Base-by-base conservation (phyloP, 164 flowering plant species). In the Nymphaea thermarum region DNA sequence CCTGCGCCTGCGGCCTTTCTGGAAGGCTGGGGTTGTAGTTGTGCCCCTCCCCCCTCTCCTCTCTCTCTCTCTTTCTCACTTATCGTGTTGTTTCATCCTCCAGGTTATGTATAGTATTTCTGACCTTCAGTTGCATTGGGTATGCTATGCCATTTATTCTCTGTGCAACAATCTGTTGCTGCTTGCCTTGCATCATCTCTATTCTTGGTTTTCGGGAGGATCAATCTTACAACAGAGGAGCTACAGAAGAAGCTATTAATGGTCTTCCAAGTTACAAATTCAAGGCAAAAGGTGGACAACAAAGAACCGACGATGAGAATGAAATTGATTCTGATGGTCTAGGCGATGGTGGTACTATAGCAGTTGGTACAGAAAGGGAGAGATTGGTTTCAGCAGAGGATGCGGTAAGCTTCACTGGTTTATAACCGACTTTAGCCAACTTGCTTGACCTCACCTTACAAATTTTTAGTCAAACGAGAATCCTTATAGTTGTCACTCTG, bases 71-170 rank as follows among this genome's bases (percentile, higher is more conserved):
- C 57, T 51, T 10, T 51, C 57, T 8, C 14, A 15, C 3, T 10
- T 15, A 51, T 51, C 14, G 8, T 51, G 8, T 10, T 51, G 57
- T 51, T 0, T 51, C 57, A 4, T 62, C 6, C 63, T 60, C 80
- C 89, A 94, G 98, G 86, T 77, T 94, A 75, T 94, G 97, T 82
- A 78, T 94, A 71, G 97, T 86, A 68, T 91, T 89, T 78, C 93
- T 94, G 74, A 83, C 89, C 57, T 77, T 94, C 63, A 91, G 96
- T 81, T 91, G 97, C 74, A 87, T 94, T 45, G 98, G 97, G 11
- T 94, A 94, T 67, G 98, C 97, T 12, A 89, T 94, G 98, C 98
- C 89, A 16, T 91, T 94, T 79, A 89, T 94, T 71, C 77, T 91
- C 43, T 94, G 96, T 73, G 87, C 94, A 60, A 87, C 88, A 44